phyloP scores from a whole-genome alignment of 1,284 basidiomycete species.

The Ceratobasidium papillatum region DNA sequence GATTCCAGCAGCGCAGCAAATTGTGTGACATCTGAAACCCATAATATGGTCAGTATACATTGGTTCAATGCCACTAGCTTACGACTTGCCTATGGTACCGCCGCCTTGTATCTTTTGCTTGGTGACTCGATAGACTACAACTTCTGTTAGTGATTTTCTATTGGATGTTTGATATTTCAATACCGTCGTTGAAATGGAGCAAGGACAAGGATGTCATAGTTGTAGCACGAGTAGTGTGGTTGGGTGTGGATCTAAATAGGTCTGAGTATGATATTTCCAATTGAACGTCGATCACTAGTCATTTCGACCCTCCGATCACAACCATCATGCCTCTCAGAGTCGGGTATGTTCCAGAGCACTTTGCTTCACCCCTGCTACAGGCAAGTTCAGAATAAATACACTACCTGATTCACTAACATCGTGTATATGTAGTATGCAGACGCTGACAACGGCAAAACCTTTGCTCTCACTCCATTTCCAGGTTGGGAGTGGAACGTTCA shows the following conservation, averaged over 20 bases:
- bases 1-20: conserved; percentile 70
- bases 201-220: conserved; percentile 34
- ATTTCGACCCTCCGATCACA: neutral
- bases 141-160: neutral
- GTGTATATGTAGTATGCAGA: conserved; percentile 64
- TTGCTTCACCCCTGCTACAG: conserved; percentile 79
- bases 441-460: conserved; percentile 71
- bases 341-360: conserved; percentile 83
- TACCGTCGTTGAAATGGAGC: conserved; percentile 48
- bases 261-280: neutral
- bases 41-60: neutral
- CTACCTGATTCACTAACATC: neutral
- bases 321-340: conserved; percentile 49
- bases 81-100: conserved; percentile 62
- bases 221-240: neutral
- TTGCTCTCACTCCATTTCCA: conserved; percentile 88
- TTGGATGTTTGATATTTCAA: neutral
- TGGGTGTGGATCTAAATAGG: neutral
- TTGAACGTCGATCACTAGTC: neutral
- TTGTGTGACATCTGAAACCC: conserved; percentile 65
- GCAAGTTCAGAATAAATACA: conserved; percentile 47
- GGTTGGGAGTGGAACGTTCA: conserved; percentile 59
- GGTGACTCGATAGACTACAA: conserved; percentile 69
- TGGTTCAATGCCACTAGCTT: neutral
- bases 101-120: conserved; percentile 68